Conservation (phyloP, 495 filamentous ascomycete genomes). For the Thozetella sp. region DNA sequence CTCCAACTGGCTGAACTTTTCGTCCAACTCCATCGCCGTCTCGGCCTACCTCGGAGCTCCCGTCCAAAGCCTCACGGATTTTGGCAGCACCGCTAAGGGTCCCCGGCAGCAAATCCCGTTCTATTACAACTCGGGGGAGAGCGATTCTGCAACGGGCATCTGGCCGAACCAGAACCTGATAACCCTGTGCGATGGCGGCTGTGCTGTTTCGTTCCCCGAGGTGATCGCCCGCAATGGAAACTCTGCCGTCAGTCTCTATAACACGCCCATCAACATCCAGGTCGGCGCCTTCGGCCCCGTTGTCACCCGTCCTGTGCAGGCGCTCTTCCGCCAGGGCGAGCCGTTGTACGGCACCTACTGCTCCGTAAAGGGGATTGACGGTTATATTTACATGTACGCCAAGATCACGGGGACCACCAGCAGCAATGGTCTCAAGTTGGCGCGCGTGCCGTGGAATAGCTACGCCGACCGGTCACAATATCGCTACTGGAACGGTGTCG, state of each 20-base stretch:
- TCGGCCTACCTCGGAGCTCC: not conserved
- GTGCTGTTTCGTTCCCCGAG: not conserved
- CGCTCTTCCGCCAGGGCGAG: not conserved
- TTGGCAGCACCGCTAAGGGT: not conserved
- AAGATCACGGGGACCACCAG: not conserved
- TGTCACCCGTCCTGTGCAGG: not conserved
- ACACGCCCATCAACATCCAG: not conserved
- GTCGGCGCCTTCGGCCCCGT: not conserved
- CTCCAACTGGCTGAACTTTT: not conserved
- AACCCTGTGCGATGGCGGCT: not conserved
- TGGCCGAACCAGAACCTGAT: not conserved
- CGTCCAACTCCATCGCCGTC: not conserved
- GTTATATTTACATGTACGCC: not conserved
- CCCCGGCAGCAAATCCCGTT: not conserved
- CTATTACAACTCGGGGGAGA: not conserved
- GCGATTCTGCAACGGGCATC: not conserved
- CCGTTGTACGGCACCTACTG: not conserved
- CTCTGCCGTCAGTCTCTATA: not conserved
- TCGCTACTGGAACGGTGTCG: not conserved
- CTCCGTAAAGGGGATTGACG: not conserved
- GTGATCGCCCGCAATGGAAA: not conserved
- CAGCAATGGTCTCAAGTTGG: not conserved
- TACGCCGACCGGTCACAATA: not conserved
- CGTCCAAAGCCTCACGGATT: not conserved
- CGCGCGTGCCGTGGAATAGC: not conserved